Evolutionary conservation across 192 early-diverging fungal genomes (phyloP).

Genomic region (Backusella tarrabulga): DNA sequence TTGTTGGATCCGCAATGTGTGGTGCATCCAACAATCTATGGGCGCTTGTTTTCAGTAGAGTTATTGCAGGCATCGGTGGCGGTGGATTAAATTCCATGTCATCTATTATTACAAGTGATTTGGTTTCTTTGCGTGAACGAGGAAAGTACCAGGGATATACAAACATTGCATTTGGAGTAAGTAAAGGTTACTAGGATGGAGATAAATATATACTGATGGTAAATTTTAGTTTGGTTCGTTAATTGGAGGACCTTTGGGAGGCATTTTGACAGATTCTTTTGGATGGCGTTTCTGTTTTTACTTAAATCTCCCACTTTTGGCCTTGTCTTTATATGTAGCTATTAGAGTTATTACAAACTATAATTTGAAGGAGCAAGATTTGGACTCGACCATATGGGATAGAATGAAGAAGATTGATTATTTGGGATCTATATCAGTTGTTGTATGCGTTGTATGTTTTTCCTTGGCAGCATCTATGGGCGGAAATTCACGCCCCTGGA

Average conservation of each 20-base stretch:
- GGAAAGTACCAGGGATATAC: slow-evolving; percentile 49
- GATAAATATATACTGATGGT: background rate
- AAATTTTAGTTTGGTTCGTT: slow-evolving; percentile 41
- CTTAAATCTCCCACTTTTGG: slow-evolving; percentile 72
- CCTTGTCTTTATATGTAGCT: slow-evolving; percentile 43
- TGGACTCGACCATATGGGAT: slow-evolving; percentile 8
- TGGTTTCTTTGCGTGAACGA: slow-evolving; percentile 65
- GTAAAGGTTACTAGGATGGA: background rate
- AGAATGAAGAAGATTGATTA: slow-evolving; percentile 54
- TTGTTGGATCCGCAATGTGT: slow-evolving; percentile 67
- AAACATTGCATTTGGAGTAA: slow-evolving; percentile 32
- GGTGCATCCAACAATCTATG: slow-evolving; percentile 51
- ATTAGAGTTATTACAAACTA: slow-evolving; percentile 40
- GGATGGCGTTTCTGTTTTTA: slow-evolving; percentile 69
- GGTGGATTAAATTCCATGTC: slow-evolving; percentile 56
- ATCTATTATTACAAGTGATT: slow-evolving; percentile 72
- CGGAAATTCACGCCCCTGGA: slow-evolving; percentile 53
- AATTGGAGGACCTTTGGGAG: slow-evolving; percentile 64
- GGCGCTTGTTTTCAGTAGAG: slow-evolving; percentile 63
- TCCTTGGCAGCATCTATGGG: slow-evolving; percentile 57
- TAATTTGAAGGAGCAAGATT: slow-evolving; percentile 28
- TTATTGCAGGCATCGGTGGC: slow-evolving; percentile 73
- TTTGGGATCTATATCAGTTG: slow-evolving; percentile 41
- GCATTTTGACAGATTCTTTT: slow-evolving; percentile 54
- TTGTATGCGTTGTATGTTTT: slow-evolving; percentile 40